Base-by-base conservation (phyloP, 169 alveolate genomes). In the Plasmodium falciparum region DNA sequence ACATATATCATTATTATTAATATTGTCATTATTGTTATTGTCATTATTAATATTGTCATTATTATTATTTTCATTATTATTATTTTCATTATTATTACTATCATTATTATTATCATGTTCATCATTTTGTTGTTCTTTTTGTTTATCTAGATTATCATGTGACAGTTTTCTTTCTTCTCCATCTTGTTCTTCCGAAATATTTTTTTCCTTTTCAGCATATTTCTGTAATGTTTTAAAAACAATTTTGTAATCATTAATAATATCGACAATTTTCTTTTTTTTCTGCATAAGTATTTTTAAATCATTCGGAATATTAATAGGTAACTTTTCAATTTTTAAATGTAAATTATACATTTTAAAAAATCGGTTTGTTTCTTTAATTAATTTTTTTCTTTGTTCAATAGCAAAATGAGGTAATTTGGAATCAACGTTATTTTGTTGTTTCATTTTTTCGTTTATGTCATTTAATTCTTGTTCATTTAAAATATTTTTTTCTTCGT, bases 401-500 rank as follows among this genome's bases (percentile, higher is more conserved):
- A 69, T 80, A 26, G 90, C 90, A 80, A 80, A 80, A 61, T 80
- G 50, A n/a, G 90, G 90, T n/a, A 80, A 58, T 17, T 69, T 80
- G 67, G 50, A 52, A 15, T 29, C 66, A 22, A 26, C 3, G 20
- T 17, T 63, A 24, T 45, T 39, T 62, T 11, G 45, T 17, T 65
- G 20, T 3, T 76, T 39, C 15, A 22, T 52, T 65, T 65, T 72
- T 20, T 56, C 50, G 15, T n/a, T 54, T 5, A 33, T 24, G 39
- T 26, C 39, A 56, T 52, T 70, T 20, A 6, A 9, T 17, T 70
- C 39, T 15, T 11, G 8, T 49, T 70, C 45, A 24, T 49, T 70
- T 24, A 17, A 17, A 24, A 22, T 17, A 50, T 70, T 20, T 26
- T 66, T 33, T 33, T 33, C 45, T 33, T 33, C 45, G 29, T 24